phyloP scores from a whole-genome alignment of 805 yeast genomes.

The Myxozyma neotropica region DNA sequence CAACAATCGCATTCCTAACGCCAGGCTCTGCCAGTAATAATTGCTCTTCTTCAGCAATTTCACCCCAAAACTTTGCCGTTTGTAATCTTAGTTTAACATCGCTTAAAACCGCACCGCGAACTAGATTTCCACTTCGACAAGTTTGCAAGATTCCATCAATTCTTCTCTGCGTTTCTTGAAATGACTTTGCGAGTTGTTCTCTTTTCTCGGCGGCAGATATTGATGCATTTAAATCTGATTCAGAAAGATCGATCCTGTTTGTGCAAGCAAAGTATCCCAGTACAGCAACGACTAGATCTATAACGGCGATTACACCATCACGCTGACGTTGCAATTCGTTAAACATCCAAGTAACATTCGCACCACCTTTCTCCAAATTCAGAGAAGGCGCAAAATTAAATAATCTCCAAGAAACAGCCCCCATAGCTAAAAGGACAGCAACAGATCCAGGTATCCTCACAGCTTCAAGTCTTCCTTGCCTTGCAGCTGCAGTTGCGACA shows the following conservation, averaged over 20 bases:
- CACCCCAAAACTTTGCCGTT: not conserved
- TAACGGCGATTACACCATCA: conserved; percentile 5
- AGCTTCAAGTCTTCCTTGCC: not conserved
- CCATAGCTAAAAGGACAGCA: not conserved
- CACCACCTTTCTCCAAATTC: not conserved
- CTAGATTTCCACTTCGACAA: conserved; percentile 8
- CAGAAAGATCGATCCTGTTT: not conserved
- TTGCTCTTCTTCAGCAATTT: conserved; percentile 6
- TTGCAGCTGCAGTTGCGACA: not conserved
- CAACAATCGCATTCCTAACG: not conserved
- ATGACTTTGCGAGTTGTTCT: not conserved
- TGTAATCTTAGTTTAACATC: conserved; percentile 5
- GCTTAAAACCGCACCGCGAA: conserved; percentile 3
- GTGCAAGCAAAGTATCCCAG: conserved; percentile 4
- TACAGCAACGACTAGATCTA: conserved; percentile 3
- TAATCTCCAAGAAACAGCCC: not conserved
- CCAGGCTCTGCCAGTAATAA: not conserved
- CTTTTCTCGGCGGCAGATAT: not conserved
- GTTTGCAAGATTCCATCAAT: conserved; percentile 6
- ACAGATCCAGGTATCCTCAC: not conserved
- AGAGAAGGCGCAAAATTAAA: not conserved
- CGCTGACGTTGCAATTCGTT: conserved; percentile 5
- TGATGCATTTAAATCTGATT: not conserved
- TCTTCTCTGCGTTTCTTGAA: not conserved
- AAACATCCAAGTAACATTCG: not conserved